Evolutionary conservation across 495 filamentous ascomycete genomes (phyloP), one percentile per base, ranked within the genome.

Genomic region (Penicillium cinerascens): DNA sequence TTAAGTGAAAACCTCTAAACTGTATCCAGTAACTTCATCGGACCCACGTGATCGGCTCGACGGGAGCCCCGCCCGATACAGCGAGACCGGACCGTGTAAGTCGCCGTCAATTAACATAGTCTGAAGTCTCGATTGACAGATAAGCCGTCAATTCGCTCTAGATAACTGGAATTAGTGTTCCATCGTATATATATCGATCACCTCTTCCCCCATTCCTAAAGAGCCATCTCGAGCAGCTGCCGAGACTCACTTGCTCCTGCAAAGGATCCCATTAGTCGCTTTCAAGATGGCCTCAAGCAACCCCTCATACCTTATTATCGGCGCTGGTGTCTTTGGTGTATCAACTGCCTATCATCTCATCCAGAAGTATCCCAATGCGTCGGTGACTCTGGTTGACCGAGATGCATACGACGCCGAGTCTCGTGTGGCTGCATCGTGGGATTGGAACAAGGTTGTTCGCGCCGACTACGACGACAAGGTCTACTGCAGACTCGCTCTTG

Each of bases 371-470:
- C 78, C 81, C 23, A 54, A 68, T 55, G 72, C 79, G 2, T 68
- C 66, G 3, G 64, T 86, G n/a, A 79, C 72, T 1, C 69, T 88
- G 3, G 58, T 87, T 43, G 83, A 88, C 60, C 75, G 84, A 10
- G 60, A 78, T 65, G 61, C 70, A 44, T 76, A 75, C 49, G 60
- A 67, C 51, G 52, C 65, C 38, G 58, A 75, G 52, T 59, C 69
- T 56, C 66, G 66, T 0, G 66, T 69, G 11, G 82, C 79, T 18
- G 84, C 84, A 21, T 85, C 84, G 1, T 80, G 78, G 72, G 84
- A 87, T 66, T 82, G 80, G 73, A 87, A 86, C 60, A 86, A 87
- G 56, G 80, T 86, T 15, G 66, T 87, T 17, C 82, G 85, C 58
- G 76, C 83, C 48, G 85, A 87, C 59, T 88, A 87, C 65, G 65